Evolutionary conservation across 2,329 filamentous ascomycete genomes (phyloP), one percentile per base, ranked within the genome.

Genomic region (Macrophomina phaseolina): DNA sequence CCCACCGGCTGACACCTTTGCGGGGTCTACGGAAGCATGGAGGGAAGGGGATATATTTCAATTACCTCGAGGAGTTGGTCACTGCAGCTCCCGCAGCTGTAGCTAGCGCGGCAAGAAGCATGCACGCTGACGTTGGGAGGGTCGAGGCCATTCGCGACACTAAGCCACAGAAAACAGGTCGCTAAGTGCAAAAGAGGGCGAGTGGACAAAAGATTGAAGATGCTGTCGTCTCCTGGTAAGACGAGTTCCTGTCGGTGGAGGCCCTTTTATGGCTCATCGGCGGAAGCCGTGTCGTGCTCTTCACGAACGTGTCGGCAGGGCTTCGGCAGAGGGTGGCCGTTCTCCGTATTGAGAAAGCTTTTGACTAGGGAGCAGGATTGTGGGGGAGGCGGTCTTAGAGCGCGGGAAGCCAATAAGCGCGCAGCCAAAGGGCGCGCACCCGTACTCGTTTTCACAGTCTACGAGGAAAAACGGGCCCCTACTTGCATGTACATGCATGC

Each of bases 331-430:
- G 40, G 14, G 48, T n/a, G 4, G 49, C n/a, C 49, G 49, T 36
- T 34, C 36, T 38, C 11, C 36, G 28, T 18, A 23, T 23, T 23
- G 23, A 23, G 23, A 23, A 46, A 48, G 56, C 56, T 34, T 23
- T 34, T 30, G 30, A 12, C 55, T 30, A 40, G 28, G 6, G 40
- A 6, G 12, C 6, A 46, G 34, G 28, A 5, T 46, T 58, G 55
- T 60, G 55, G 55, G 53, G 55, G 40, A 60, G 38, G 5, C 23
- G 40, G n/a, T 32, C 42, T 18, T 34, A 40, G 42, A 48, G 30
- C 36, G 56, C 56, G 56, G 56, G 56, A 30, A 61, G 48, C 14
- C 18, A 18, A 12, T 16, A 16, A 38, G 14, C 36, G 30, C 36
- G 14, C 4, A 11, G 38, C 9, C 6, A 30, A 11, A 32, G 5